phyloP scores from a whole-genome alignment of 176 grass and related monocot genomes.

The Avena insularis region DNA sequence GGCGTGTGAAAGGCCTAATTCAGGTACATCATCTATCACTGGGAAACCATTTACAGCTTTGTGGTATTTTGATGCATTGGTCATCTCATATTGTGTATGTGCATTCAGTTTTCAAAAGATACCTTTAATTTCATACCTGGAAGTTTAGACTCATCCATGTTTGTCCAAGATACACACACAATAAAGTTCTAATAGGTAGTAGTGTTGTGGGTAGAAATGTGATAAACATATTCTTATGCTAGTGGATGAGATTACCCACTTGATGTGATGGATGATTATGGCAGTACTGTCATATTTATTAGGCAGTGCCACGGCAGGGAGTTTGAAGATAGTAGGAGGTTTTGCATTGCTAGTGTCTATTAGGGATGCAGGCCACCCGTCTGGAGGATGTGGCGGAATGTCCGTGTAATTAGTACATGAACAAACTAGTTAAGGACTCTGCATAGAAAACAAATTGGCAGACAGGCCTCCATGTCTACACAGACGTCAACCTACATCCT shows the following conservation, averaged over 20 bases:
- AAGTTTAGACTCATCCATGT: not conserved
- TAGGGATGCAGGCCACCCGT: too few relatives aligned
- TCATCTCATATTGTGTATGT: not conserved
- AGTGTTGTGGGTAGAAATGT: not conserved
- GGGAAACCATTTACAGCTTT: not conserved
- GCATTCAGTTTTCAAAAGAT: not conserved
- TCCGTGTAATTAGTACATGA: too few relatives aligned
- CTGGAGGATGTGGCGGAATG: too few relatives aligned
- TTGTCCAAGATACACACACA: conserved; percentile 4
- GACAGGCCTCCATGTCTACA: too few relatives aligned
- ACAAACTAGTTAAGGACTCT: too few relatives aligned
- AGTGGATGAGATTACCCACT: not conserved
- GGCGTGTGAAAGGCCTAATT: conserved; percentile 96
- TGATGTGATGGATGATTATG: not conserved
- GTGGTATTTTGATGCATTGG: not conserved
- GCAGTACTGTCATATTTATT: conserved; percentile 13
- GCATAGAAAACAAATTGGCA: too few relatives aligned
- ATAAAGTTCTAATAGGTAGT: not conserved
- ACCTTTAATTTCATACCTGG: not conserved
- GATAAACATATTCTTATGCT: not conserved
- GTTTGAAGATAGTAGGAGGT: not conserved
- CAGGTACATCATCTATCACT: conserved; percentile 56
- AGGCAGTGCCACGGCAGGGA: not conserved
- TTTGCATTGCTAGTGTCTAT: not conserved
- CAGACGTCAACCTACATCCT: too few relatives aligned